These are phyloP conservation scores for Tolypocladium tropicale DNA, from an alignment of 2,329 filamentous ascomycete species.

Conservation along the genomic window DNA sequence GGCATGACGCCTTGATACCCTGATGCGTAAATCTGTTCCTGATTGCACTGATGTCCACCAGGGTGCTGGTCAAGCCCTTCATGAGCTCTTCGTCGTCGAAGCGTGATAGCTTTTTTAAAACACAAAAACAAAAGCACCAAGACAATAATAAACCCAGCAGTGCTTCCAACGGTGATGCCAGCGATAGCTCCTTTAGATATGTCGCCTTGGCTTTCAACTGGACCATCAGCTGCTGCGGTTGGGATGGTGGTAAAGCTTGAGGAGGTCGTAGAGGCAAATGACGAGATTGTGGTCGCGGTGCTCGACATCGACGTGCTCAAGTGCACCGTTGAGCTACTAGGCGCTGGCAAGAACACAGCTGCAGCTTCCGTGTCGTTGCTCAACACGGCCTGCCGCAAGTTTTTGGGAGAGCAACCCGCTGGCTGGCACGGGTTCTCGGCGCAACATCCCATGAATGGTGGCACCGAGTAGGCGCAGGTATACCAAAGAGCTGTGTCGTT, in stretches of 20 bases:
- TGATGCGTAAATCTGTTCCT: too few relatives aligned
- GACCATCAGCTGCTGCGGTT: not conserved
- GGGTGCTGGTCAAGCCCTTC: not conserved
- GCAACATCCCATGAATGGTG: slow-evolving; percentile 30
- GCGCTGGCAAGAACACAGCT: not conserved
- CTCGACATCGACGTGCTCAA: not conserved
- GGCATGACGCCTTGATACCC: not conserved
- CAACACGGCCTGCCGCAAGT: not conserved
- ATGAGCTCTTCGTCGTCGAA: not conserved
- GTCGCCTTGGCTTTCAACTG: not conserved
- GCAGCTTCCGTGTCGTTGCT: not conserved
- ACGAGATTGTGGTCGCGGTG: not conserved
- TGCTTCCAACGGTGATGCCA: not conserved
- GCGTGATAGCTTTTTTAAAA: not conserved
- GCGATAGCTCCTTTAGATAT: not conserved
- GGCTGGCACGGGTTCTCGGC: slow-evolving; percentile 10
- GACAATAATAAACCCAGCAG: not conserved
- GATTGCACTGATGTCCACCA: too few relatives aligned
- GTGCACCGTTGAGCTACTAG: not conserved
- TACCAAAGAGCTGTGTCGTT: slow-evolving; percentile 18
- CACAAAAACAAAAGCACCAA: not conserved
- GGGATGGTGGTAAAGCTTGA: not conserved
- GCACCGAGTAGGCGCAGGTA: slow-evolving; percentile 15
- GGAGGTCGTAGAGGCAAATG: not conserved
- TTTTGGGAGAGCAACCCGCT: not conserved